phyloP scores from a whole-genome alignment of 805 yeast genomes.

The Monosporozyma aquatica region DNA sequence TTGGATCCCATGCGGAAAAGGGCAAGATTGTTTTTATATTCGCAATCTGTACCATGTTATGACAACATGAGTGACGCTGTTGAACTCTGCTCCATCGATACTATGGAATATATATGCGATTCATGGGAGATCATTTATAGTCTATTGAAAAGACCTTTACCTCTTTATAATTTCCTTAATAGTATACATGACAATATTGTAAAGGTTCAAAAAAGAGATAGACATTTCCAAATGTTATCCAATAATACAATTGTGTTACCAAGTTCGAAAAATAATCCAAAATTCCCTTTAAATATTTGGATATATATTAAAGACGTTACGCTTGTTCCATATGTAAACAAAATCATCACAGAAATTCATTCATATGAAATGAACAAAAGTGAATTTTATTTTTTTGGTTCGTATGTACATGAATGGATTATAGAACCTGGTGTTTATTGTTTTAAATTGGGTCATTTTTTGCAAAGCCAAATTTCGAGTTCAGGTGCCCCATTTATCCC shows the following conservation, averaged over 20 bases:
- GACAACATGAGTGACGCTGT: background rate
- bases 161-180: slow-evolving; percentile 7
- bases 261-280: background rate
- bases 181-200: background rate
- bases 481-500: slow-evolving; percentile 17
- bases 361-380: slow-evolving; percentile 8
- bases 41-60: no score
- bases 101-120: slow-evolving; percentile 12
- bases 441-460: slow-evolving; percentile 14
- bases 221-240: slow-evolving; percentile 2
- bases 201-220: slow-evolving; percentile 1
- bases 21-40: background rate
- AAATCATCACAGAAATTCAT: slow-evolving; percentile 12
- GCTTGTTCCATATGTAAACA: slow-evolving; percentile 9
- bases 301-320: slow-evolving; percentile 10
- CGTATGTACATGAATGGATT: slow-evolving; percentile 15
- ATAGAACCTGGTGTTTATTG: slow-evolving; percentile 18
- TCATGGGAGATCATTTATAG: slow-evolving; percentile 19
- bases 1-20: slow-evolving; percentile 11
- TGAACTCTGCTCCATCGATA: background rate
- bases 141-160: slow-evolving; percentile 5
- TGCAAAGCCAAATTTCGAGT: no score
- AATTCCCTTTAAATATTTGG: slow-evolving; percentile 16
- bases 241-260: slow-evolving; percentile 3
- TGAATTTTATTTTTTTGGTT: slow-evolving; percentile 10